Evolutionary conservation across 129 eudicot genomes (phyloP), one percentile per base, ranked within the genome.

Genomic region (Tagetes erecta): DNA sequence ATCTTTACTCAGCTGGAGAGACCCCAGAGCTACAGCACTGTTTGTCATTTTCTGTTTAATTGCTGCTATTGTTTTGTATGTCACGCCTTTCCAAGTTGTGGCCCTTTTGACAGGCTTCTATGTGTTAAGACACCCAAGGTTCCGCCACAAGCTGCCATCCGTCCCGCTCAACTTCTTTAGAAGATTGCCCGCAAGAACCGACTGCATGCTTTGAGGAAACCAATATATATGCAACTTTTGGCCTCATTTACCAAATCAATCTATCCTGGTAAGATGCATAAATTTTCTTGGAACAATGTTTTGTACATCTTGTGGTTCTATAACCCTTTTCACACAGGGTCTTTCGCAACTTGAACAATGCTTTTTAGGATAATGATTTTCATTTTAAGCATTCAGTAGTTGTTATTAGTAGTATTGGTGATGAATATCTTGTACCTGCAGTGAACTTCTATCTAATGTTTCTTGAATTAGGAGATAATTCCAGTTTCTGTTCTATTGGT

Each of bases 101-200:
- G 83, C 87, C 3, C 78, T 84, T 38, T 65, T 84, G 47, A 78
- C 86, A 0, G 91, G 91, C n/a, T 72, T 87, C 50, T 87, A 81
- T 60, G 80, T 87, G 62, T 64, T 87, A 71, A 75, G 91, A 63
- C 91, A 87, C 68, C 91, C 91, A 3, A 79, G 91, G 80, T 84
- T 87, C 68, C 82, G 91, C 46, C 83, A 84, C 53, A 87, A 73
- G 74, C 86, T 78, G 45, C 91, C 91, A 14, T 87, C 91, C 2
- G 84, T 84, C 38, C 91, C 91, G 2, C 87, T 85, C 76, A 87
- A 87, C 72, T 87, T 84, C 83, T 87, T 87, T 67, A 79, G 86
- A 67, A 78, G 91, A 77, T 76, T 87, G 75, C 91, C 91, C 4
- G 91, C 91, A 0, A 79, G 91, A 74, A 84, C 91, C 0, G 91